Conservation (phyloP, 768 basidiomycete genomes). For the Leccinum imitatum region DNA sequence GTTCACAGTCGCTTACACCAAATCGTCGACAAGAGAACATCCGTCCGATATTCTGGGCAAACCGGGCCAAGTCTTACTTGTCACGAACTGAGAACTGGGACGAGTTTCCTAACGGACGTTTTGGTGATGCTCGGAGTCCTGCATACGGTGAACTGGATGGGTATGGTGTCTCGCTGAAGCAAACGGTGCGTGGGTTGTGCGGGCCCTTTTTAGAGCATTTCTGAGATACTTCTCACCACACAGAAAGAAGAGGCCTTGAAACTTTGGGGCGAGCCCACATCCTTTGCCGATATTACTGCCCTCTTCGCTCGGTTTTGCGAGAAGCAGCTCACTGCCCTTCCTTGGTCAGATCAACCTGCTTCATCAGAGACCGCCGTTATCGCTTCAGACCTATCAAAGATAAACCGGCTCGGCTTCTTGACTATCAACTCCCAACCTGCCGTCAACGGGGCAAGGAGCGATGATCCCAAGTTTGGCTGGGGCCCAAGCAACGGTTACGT, state of each 20-base stretch:
- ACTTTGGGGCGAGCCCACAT: constrained; percentile 83
- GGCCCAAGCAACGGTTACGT: constrained; percentile 92
- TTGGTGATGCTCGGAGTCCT: constrained; percentile 95
- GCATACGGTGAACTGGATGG: constrained; percentile 98
- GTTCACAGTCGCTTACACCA: constrained; percentile 79
- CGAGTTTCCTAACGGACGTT: constrained; percentile 98
- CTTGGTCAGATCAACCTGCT: constrained; percentile 93
- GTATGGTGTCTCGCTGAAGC: constrained; percentile 90
- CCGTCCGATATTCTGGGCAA: constrained; percentile 99
- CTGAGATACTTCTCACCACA: constrained; percentile 29
- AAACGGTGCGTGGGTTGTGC: constrained; percentile 54
- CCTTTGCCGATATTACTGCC: constrained; percentile 58
- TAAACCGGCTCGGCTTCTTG: constrained; percentile 91
- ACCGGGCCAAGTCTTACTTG: constrained; percentile 91
- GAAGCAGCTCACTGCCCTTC: constrained; percentile 71
- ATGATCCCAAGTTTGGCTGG: constrained; percentile 89
- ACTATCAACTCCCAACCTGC: constrained; percentile 98
- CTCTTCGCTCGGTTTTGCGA: constrained; percentile 87
- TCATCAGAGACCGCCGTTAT: constrained; percentile 84
- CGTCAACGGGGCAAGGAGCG: constrained; percentile 84
- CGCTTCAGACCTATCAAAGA: constrained; percentile 68
- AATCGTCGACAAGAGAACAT: constrained; percentile 88
- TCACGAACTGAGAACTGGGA: constrained; percentile 99
- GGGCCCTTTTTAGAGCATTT: neutral
- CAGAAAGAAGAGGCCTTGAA: constrained; percentile 86